These are phyloP conservation scores for Grosmannia penicillata DNA, from an alignment of 2,329 filamentous ascomycete species.

Conservation along the genomic window DNA sequence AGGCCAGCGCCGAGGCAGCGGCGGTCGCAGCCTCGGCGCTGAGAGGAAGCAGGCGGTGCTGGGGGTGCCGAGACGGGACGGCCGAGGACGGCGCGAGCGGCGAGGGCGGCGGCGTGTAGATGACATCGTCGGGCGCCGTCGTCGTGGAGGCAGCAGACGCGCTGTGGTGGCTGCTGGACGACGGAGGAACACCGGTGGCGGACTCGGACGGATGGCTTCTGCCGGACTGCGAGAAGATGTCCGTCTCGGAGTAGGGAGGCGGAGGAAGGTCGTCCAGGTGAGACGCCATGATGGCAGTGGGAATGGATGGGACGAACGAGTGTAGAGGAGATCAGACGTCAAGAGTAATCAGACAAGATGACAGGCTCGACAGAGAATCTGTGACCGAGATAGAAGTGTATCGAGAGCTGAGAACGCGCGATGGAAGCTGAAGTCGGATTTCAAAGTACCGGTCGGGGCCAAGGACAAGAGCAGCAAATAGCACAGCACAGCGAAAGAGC, in stretches of 20 bases:
- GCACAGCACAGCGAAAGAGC: no score
- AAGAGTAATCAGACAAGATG: background rate
- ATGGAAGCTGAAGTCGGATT: no score
- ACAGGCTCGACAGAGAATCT: no score
- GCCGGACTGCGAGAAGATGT: conserved; percentile 33
- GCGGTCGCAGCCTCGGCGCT: conserved; percentile 8
- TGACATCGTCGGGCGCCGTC: conserved; percentile 20
- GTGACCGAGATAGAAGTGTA: no score
- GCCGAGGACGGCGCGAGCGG: conserved; percentile 20
- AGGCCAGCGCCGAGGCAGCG: conserved; percentile 22
- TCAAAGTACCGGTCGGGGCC: no score
- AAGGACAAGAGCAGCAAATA: no score
- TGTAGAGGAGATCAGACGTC: background rate
- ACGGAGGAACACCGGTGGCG: conserved; percentile 18
- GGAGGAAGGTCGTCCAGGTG: conserved; percentile 31
- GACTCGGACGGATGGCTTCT: conserved; percentile 5
- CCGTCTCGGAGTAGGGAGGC: conserved; percentile 43
- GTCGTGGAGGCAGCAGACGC: conserved; percentile 16
- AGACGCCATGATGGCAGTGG: conserved; percentile 12
- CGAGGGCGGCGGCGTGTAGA: conserved; percentile 37
- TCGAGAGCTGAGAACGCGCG: no score
- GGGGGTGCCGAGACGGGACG: background rate
- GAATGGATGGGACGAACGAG: background rate
- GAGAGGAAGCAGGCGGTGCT: conserved; percentile 1
- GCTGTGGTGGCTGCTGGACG: conserved; percentile 19